Conservation (phyloP, 257 asterid species). For the Gentiana macrophylla region DNA sequence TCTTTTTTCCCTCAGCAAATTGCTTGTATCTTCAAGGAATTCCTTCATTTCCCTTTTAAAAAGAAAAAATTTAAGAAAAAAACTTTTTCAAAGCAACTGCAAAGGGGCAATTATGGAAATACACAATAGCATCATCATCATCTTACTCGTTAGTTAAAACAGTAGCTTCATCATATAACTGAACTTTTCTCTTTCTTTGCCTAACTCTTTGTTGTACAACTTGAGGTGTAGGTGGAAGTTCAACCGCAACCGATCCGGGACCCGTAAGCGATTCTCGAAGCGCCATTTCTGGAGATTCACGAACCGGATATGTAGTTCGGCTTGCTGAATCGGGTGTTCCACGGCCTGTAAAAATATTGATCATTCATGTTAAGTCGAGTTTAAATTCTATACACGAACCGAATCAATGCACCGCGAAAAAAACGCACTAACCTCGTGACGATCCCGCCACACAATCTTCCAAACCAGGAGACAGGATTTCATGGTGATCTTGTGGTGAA, state of each 20-base stretch:
- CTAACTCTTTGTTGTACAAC: constrained; percentile 33
- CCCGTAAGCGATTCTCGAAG: constrained; percentile 16
- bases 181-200: constrained; percentile 51
- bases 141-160: constrained; percentile 55
- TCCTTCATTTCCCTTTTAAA: constrained; percentile 35
- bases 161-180: constrained; percentile 27
- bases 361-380: no score
- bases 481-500: constrained; percentile 31
- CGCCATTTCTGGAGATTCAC: no score
- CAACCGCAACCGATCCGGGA: constrained; percentile 34
- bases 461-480: constrained; percentile 18
- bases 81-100: no score
- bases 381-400: neutral
- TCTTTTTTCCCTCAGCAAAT: constrained; percentile 27
- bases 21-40: constrained; percentile 24
- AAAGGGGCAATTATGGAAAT: neutral
- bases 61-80: neutral
- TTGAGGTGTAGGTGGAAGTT: constrained; percentile 28
- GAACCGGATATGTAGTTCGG: constrained; percentile 33
- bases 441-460: constrained; percentile 1
- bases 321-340: constrained; percentile 37
- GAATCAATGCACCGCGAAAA: neutral
- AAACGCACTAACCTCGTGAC: constrained; percentile 38
- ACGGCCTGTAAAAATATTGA: constrained; percentile 22
- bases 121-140: constrained; percentile 6